Evolutionary conservation across 805 yeast genomes (phyloP).

Genomic region (Yamadazyma kitorensis): DNA sequence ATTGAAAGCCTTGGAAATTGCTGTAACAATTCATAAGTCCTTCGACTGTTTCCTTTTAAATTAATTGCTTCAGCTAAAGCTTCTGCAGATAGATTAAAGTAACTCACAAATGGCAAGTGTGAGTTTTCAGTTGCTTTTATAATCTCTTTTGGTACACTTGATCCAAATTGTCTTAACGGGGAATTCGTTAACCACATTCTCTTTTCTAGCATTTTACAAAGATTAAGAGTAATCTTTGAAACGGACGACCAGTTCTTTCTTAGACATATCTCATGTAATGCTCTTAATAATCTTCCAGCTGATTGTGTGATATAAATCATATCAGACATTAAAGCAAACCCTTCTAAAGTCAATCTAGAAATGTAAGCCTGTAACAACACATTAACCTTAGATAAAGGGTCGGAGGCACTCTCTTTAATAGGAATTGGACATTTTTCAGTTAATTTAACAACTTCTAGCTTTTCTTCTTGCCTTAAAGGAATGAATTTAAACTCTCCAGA

Average conservation of each 20-base stretch:
- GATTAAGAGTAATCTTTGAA: conserved; percentile 53
- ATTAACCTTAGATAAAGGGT: conserved; percentile 75
- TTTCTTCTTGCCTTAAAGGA: conserved; percentile 86
- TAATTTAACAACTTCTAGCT: conserved; percentile 64
- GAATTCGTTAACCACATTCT: conserved; percentile 83
- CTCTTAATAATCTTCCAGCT: conserved; percentile 84
- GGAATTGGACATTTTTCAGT: conserved; percentile 83
- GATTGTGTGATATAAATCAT: conserved; percentile 92
- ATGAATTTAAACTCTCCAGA: conserved; percentile 85
- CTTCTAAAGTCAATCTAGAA: conserved; percentile 72
- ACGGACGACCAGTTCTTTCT: conserved; percentile 69
- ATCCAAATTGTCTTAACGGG: conserved; percentile 79
- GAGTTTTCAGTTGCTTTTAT: conserved; percentile 76
- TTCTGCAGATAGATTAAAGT: conserved; percentile 65
- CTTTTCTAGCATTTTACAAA: conserved; percentile 78
- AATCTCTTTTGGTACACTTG: conserved; percentile 65
- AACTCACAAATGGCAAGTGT: conserved; percentile 78
- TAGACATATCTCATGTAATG: conserved; percentile 75
- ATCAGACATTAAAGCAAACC: conserved; percentile 89
- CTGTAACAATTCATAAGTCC: conserved; percentile 55
- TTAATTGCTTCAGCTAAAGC: conserved; percentile 82
- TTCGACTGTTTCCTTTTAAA: conserved; percentile 62
- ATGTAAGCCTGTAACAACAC: conserved; percentile 82
- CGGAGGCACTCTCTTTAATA: conserved; percentile 65
- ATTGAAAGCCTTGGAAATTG: conserved; percentile 72